Conservation (phyloP, 2,329 filamentous ascomycete species). For the Trichoderma endophyticum region DNA sequence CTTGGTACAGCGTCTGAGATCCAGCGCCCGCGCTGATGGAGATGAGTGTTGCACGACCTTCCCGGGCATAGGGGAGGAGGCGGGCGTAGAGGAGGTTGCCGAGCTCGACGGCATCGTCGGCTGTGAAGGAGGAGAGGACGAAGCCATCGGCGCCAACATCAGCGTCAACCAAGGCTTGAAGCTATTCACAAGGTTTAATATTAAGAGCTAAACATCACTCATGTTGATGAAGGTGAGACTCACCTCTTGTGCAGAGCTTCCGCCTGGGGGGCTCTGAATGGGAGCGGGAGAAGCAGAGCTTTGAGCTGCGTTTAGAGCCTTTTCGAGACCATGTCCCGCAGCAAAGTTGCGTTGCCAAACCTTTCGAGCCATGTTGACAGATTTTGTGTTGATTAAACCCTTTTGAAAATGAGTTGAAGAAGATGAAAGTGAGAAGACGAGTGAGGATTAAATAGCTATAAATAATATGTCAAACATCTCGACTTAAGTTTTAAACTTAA, state of each 20-base stretch:
- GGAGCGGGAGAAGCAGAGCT: conserved; percentile 16
- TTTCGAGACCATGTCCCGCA: conserved; percentile 28
- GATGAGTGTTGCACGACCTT: conserved; percentile 51
- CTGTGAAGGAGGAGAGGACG: conserved; percentile 54
- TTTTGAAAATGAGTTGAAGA: neutral
- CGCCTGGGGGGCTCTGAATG: conserved; percentile 18
- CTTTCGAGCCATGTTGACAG: conserved; percentile 34
- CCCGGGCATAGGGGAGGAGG: conserved; percentile 47
- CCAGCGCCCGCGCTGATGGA: conserved; percentile 60
- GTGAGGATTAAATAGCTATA: neutral
- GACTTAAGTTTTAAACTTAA: conserved; percentile 6
- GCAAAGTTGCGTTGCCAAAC: conserved; percentile 29
- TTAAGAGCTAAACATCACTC: neutral
- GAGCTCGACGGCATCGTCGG: conserved; percentile 61
- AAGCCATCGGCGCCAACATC: conserved; percentile 42
- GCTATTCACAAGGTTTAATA: conserved; percentile 21
- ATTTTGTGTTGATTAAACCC: neutral
- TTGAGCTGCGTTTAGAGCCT: conserved; percentile 25
- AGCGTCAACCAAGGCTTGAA: conserved; percentile 25
- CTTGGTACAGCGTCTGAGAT: conserved; percentile 66
- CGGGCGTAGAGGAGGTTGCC: conserved; percentile 62
- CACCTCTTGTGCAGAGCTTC: conserved; percentile 15
- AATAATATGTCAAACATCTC: neutral
- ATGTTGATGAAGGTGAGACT: neutral
- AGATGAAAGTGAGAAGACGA: neutral